A percentile compares a stretch with the other conserved stretches of the same genome.
These are phyloP conservation scores for Rhodomyrtus psidioides DNA, from an alignment of 441 rosid genomes.

Conservation along the genomic window DNA sequence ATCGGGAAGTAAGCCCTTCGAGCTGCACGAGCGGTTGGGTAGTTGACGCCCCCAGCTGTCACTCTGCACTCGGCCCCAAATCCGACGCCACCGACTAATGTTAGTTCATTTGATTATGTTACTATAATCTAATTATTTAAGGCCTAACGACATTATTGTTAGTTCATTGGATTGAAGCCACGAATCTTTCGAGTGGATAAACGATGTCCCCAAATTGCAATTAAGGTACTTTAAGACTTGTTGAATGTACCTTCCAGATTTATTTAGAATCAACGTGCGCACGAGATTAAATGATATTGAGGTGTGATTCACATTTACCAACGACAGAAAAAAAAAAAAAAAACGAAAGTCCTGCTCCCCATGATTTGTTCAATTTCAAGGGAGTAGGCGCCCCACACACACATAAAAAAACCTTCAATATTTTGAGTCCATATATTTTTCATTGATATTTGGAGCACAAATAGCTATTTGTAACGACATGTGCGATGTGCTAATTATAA, in stretches of 20 bases:
- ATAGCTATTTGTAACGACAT: too few relatives aligned
- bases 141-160: neutral
- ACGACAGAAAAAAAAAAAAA: too few relatives aligned
- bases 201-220: neutral
- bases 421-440: too few relatives aligned
- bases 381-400: too few relatives aligned
- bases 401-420: too few relatives aligned
- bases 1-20: neutral
- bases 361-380: too few relatives aligned
- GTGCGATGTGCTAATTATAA: too few relatives aligned
- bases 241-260: neutral
- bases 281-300: too few relatives aligned
- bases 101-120: neutral
- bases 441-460: too few relatives aligned
- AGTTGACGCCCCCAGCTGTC: neutral
- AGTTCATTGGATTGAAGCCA: neutral
- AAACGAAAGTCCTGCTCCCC: too few relatives aligned
- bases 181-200: neutral
- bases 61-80: neutral
- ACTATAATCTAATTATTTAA: neutral
- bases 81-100: neutral
- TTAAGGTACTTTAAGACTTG: rapidly evolving
- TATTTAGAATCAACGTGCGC: neutral
- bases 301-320: rapidly evolving
- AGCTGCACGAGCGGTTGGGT: neutral